Conservation (phyloP, 352 stramenopile genomes). For the Pythium monospermum region DNA sequence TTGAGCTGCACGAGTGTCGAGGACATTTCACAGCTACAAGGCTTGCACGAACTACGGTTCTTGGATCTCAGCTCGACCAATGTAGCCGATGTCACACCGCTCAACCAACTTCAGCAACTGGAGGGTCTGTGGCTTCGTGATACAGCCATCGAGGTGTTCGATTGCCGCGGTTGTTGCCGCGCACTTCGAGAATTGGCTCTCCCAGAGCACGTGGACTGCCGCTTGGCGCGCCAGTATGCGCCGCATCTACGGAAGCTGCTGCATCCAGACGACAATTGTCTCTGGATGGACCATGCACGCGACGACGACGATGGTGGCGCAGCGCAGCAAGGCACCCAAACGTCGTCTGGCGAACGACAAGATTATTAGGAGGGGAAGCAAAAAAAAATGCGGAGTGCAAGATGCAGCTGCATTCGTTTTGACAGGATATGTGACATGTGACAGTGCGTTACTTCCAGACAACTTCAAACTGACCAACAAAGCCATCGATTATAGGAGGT, state of each 20-base stretch:
- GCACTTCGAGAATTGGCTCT: background rate
- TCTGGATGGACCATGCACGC: background rate
- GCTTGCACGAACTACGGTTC: background rate
- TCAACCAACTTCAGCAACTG: background rate
- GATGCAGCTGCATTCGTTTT: no score
- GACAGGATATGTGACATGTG: no score
- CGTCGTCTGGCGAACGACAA: no score
- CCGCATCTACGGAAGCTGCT: background rate
- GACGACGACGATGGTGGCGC: no score
- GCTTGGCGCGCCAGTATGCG: background rate
- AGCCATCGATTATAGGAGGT: no score
- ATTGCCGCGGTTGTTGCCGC: background rate
- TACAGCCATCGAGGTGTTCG: conserved; percentile 1
- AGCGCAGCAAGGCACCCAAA: no score
- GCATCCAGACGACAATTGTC: conserved; percentile 3
- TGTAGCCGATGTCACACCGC: background rate
- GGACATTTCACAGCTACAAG: background rate
- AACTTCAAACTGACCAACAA: no score
- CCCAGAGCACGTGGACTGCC: conserved; percentile 5
- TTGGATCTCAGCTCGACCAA: conserved; percentile 4
- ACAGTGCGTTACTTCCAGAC: no score
- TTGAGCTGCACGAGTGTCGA: conserved; percentile 1
- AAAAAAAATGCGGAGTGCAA: no score
- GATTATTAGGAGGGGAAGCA: no score
- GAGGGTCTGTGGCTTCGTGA: background rate